A percentile compares a stretch with the other conserved stretches of the same genome.
These are phyloP conservation scores for Claviceps sp. DNA, from an alignment of 2,329 filamentous ascomycete genomes.

Conservation along the genomic window DNA sequence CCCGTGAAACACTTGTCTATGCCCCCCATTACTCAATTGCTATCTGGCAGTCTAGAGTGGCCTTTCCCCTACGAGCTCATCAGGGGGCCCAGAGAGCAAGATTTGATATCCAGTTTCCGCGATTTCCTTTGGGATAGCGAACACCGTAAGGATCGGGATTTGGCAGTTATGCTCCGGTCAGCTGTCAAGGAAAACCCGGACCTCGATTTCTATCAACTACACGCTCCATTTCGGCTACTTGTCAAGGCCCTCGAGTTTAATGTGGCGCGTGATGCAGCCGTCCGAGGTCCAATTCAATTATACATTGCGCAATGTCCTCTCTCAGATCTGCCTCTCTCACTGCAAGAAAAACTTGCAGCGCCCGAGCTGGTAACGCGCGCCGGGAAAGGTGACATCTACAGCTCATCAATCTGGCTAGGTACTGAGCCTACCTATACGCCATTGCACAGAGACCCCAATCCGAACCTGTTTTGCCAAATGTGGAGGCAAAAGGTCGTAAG, in stretches of 20 bases:
- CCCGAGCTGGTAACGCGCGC: slow-evolving; percentile 49
- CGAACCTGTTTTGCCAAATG: slow-evolving; percentile 81
- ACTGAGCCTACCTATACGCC: slow-evolving; percentile 79
- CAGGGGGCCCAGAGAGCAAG: slow-evolving; percentile 10
- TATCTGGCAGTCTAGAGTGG: slow-evolving; percentile 17
- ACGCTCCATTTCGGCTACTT: slow-evolving; percentile 52
- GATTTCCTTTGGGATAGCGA: slow-evolving; percentile 14
- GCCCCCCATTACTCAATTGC: slow-evolving; percentile 4
- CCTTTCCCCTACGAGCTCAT: slow-evolving; percentile 28
- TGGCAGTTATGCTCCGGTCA: slow-evolving; percentile 18
- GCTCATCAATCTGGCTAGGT: slow-evolving; percentile 78
- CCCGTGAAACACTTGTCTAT: slow-evolving; percentile 25
- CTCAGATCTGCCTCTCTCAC: slow-evolving; percentile 45
- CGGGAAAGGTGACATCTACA: slow-evolving; percentile 76
- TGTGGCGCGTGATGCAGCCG: slow-evolving; percentile 6
- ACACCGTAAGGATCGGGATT: slow-evolving; percentile 16
- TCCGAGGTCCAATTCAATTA: slow-evolving; percentile 30
- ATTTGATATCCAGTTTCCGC: slow-evolving; percentile 13
- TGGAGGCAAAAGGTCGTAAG: slow-evolving; percentile 59
- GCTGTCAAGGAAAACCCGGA: slow-evolving; percentile 11
- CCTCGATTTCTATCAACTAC: slow-evolving; percentile 39
- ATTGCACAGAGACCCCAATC: slow-evolving; percentile 84
- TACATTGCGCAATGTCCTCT: slow-evolving; percentile 81
- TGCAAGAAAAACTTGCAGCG: slow-evolving; percentile 53
- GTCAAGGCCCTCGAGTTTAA: slow-evolving; percentile 42